Evolutionary conservation across 176 grass and related monocot species (phyloP), one percentile per base, ranked within the genome.

Genomic region (Oryza nivara): DNA sequence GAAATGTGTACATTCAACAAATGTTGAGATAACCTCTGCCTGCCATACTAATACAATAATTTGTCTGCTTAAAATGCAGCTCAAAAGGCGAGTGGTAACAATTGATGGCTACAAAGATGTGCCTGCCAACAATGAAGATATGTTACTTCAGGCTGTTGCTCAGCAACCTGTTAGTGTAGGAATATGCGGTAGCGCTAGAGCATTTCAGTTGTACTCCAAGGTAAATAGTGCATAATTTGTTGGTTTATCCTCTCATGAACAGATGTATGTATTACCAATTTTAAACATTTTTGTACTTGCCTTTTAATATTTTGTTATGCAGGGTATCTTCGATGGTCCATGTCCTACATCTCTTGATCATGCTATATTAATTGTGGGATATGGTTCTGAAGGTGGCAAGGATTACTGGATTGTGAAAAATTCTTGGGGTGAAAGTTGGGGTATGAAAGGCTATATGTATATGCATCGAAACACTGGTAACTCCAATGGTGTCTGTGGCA

Each of bases 371-470:
- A 94, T 98, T 71, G 96, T 98, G 22, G 96, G 96, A 65, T 98
- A 98, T 90, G 81, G 93, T 66, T 98, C 89, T 75, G 81, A 95
- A 80, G 83, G 88, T 48, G 93, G 89, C 47, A 91, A 93, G 76
- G 91, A 98, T 75, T 98, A 98, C 65, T 98, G 96, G 96, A 95
- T 98, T 76, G 36, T 98, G 72, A 98, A 98, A 79, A 98, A 98
- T 66, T 95, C 96, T 9, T 98, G 96, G 96, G 96, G 96, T 67
- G 89, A 91, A 68, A 81, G 23, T 26, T 98, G 93, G 96, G 96
- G 96, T 73, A 98, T 98, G 89, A 86, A 92, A 72, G 96, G 96
- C 4, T 98, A 95, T 67, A 95, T 98, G 19, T 12, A 89, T 74
- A 92, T 95, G 88, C 92, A 76, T 19, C 69, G 96, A 10, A 95